Evolutionary conservation across 805 yeast genomes (phyloP).

Genomic region (Hermanozyma aechmeae): DNA sequence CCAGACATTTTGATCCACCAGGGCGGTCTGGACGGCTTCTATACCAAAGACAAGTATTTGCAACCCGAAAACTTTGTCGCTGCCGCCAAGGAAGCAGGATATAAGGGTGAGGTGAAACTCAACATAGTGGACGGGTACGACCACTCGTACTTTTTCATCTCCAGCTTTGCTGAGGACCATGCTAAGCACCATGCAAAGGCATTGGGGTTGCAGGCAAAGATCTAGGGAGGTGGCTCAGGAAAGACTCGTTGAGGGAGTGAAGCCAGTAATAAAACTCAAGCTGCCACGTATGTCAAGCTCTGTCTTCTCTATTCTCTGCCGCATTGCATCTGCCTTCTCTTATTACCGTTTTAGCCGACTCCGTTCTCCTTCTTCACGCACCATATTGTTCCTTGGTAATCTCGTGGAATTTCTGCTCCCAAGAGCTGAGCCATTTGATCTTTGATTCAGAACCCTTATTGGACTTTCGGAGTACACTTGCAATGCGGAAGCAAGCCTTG

Average conservation of each 20-base stretch:
- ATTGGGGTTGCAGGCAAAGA: conserved; percentile 30
- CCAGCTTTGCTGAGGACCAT: conserved; percentile 73
- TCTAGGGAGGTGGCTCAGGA: too few species aligned
- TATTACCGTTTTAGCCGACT: too few species aligned
- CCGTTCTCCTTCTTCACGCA: too few species aligned
- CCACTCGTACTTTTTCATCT: conserved; percentile 82
- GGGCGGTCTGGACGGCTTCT: conserved; percentile 74
- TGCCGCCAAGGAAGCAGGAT: conserved; percentile 48
- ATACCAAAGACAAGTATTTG: conserved; percentile 50
- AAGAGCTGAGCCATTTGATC: conserved; percentile 48
- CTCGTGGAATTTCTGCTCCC: conserved; percentile 37
- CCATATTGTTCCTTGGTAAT: too few species aligned
- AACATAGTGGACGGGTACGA: conserved; percentile 75
- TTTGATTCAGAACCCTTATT: conserved; percentile 44
- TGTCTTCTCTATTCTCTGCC: too few species aligned
- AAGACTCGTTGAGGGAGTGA: too few species aligned
- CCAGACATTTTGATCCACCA: conserved; percentile 69
- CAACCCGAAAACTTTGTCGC: conserved; percentile 64
- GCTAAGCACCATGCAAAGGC: conserved; percentile 79
- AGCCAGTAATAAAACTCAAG: too few species aligned
- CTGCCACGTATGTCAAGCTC: too few species aligned
- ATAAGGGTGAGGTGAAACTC: conserved; percentile 52
- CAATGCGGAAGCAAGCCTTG: conserved; percentile 18
- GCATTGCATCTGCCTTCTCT: too few species aligned
- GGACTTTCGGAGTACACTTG: conserved; percentile 32